These are phyloP conservation scores for Meyerozyma carpophila DNA, from an alignment of 1,139 yeast genomes.

Conservation along the genomic window DNA sequence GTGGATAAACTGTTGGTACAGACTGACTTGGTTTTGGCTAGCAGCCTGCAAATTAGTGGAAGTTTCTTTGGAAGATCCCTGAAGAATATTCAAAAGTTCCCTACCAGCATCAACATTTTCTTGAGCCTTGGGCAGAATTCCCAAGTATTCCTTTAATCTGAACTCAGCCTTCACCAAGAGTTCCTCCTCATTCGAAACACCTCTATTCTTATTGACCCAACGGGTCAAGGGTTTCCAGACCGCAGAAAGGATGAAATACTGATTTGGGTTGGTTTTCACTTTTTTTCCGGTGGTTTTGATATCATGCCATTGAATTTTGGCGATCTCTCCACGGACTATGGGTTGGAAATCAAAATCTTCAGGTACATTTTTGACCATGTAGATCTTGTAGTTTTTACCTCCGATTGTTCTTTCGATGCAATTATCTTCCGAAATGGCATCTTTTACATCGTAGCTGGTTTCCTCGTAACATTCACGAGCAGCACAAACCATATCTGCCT, in stretches of 20 bases:
- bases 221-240: slow-evolving; percentile 55
- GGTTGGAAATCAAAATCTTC: slow-evolving; percentile 73
- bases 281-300: slow-evolving; percentile 30
- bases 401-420: slow-evolving; percentile 75
- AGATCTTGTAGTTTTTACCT: slow-evolving; percentile 85
- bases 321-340: slow-evolving; percentile 80
- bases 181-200: slow-evolving; percentile 50
- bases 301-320: slow-evolving; percentile 45
- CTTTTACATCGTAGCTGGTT: slow-evolving; percentile 83
- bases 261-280: slow-evolving; percentile 37
- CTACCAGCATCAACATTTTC: slow-evolving; percentile 62
- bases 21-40: neutral
- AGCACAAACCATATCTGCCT: slow-evolving; percentile 86
- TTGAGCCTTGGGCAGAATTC: slow-evolving; percentile 31
- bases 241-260: slow-evolving; percentile 53
- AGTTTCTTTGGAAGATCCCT: slow-evolving; percentile 21
- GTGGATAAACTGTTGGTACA: slow-evolving; percentile 9
- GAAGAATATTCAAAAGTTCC: slow-evolving; percentile 62
- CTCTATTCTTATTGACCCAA: slow-evolving; percentile 54
- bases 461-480: slow-evolving; percentile 93
- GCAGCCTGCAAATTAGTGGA: neutral
- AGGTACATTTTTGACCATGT: slow-evolving; percentile 72
- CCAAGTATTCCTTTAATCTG: slow-evolving; percentile 59
- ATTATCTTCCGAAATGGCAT: slow-evolving; percentile 61
- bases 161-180: slow-evolving; percentile 54